Conservation (phyloP, 1,284 basidiomycete genomes). For the Leccinum fallax region DNA sequence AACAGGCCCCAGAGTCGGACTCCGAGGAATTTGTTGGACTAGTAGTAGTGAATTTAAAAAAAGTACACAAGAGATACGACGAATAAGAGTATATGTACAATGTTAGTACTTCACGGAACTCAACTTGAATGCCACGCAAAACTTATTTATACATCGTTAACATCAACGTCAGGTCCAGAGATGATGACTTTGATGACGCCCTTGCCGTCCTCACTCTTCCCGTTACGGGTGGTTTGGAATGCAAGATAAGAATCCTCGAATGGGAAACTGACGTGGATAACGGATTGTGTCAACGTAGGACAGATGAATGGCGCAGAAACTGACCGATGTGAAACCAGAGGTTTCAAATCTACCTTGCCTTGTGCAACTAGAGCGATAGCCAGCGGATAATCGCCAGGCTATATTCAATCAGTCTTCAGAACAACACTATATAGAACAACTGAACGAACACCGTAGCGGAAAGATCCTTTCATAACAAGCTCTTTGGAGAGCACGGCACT, state of each 20-base stretch:
- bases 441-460: slow-evolving; percentile 77
- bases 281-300: slow-evolving; percentile 1
- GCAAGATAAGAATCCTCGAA: slow-evolving; percentile 78
- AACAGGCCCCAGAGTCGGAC: too few relatives aligned
- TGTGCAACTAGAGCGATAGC: slow-evolving; percentile 80
- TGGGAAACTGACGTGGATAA: slow-evolving; percentile 52
- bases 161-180: slow-evolving; percentile 65
- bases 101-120: not conserved
- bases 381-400: slow-evolving; percentile 85
- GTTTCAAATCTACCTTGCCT: slow-evolving; percentile 85
- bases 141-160: slow-evolving; percentile 34
- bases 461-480: slow-evolving; percentile 80
- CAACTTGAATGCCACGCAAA: not conserved
- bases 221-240: slow-evolving; percentile 78
- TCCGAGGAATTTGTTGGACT: not conserved
- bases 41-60: too few relatives aligned
- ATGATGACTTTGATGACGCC: slow-evolving; percentile 78
- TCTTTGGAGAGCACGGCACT: slow-evolving; percentile 73
- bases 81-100: not conserved
- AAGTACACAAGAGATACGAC: too few relatives aligned
- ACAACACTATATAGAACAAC: not conserved
- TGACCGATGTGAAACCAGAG: slow-evolving; percentile 86
- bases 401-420: slow-evolving; percentile 11
- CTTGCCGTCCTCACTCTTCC: slow-evolving; percentile 79
- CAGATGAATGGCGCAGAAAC: slow-evolving; percentile 16